Evolutionary conservation across 2,329 filamentous ascomycete genomes (phyloP).

Genomic region (Tolypocladium pustulatum): DNA sequence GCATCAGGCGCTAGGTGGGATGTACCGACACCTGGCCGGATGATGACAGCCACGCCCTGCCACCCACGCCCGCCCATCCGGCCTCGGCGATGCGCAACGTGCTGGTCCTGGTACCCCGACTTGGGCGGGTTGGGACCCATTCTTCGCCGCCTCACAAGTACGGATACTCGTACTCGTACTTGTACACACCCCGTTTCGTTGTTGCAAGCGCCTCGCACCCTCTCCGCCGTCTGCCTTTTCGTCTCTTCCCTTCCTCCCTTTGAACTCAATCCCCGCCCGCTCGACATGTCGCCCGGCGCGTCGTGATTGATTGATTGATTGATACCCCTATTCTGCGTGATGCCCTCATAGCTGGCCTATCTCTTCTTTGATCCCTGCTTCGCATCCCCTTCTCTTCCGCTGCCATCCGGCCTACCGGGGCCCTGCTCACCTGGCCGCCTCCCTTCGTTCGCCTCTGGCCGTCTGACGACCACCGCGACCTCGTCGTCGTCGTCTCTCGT

Average conservation of each 20-base stretch:
- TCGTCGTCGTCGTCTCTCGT: background rate
- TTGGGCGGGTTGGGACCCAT: background rate
- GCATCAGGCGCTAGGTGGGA: background rate
- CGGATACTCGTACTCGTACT: background rate
- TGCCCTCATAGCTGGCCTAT: conserved; percentile 20
- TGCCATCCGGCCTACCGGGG: background rate
- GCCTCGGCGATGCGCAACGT: background rate
- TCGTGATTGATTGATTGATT: no score
- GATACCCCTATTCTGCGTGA: conserved; percentile 8
- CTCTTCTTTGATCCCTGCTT: background rate
- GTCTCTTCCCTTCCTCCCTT: background rate
- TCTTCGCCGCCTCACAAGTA: background rate
- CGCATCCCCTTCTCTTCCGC: background rate
- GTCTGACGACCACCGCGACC: background rate
- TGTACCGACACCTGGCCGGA: background rate
- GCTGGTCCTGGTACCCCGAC: background rate
- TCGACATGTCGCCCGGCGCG: conserved; percentile 14
- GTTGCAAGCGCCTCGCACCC: background rate
- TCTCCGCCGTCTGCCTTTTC: background rate
- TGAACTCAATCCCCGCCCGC: background rate
- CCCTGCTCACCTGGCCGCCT: background rate
- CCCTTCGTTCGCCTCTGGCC: background rate
- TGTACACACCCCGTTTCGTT: background rate
- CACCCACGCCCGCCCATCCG: background rate
- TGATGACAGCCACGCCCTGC: background rate